phyloP scores from a whole-genome alignment of 164 flowering plant species.

The Cinnamomum micranthum region DNA sequence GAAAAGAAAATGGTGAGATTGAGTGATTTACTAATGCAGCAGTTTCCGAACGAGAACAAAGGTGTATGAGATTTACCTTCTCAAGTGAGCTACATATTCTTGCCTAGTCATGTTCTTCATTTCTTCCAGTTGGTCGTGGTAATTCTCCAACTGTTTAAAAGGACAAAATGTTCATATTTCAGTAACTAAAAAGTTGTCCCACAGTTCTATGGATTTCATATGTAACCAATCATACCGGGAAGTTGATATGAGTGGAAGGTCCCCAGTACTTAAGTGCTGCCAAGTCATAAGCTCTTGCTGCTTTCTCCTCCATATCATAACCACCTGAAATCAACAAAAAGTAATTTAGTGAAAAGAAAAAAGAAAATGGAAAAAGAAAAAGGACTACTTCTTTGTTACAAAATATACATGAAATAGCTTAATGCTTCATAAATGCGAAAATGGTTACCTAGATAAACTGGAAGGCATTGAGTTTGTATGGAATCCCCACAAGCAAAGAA shows the following conservation, averaged over 20 bases:
- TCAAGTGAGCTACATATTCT: conserved; percentile 81
- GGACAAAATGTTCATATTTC: neutral
- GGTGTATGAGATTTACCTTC: conserved; percentile 42
- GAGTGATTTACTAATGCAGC: neutral
- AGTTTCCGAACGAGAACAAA: neutral
- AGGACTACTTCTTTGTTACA: neutral
- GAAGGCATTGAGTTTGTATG: conserved; percentile 22
- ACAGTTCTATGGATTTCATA: neutral
- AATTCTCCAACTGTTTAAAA: conserved; percentile 53
- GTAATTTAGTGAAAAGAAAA: neutral
- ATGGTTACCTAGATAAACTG: conserved; percentile 74
- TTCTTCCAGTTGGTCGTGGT: conserved; percentile 61
- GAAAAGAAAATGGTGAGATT: neutral
- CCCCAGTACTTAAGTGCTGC: conserved; percentile 97
- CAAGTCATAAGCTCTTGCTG: conserved; percentile 88
- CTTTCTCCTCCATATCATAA: conserved; percentile 92
- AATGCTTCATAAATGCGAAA: neutral
- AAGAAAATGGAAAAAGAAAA: neutral
- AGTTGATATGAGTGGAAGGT: conserved; percentile 76
- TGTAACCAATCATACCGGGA: conserved; percentile 39
- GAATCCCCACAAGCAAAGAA: conserved; percentile 28
- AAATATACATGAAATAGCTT: neutral
- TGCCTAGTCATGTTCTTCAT: conserved; percentile 94
- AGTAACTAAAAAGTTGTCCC: neutral
- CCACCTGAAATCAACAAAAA: conserved; percentile 46